Evolutionary conservation across 2,329 filamentous ascomycete genomes (phyloP), one percentile per base, ranked within the genome.

Genomic region (Conoideocrella luteorostrata): DNA sequence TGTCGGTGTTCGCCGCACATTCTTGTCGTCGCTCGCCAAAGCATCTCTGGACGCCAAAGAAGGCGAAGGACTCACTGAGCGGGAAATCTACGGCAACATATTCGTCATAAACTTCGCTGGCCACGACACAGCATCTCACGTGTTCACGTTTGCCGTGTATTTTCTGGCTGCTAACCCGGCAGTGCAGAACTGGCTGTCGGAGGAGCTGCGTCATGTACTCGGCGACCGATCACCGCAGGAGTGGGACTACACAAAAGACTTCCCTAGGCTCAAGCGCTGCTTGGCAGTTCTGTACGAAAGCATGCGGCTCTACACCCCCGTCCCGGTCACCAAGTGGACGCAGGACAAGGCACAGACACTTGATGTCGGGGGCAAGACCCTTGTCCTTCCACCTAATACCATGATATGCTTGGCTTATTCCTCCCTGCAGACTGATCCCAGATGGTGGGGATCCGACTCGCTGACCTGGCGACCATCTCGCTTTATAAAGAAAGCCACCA

Each of bases 41-140:
- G 36, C 36, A n/a, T 39, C 36, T 1, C 26, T 17, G 4, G 22
- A 41, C 5, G 39, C 32, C 11, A 23, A 13, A 22, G 20, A 28
- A 17, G 43, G 36, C 11, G 33, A 47, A 22, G 47, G 58, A 9
- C 56, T 66, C 28, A 68, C 55, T 1, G 63, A 68, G 39, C 46
- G 49, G 0, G 72, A 77, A 45, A 67, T 77, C 6, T 69, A 69
- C 32, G 71, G 72, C 12, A 75, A 75, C 37, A 56, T 74, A 36
- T 72, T 71, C 41, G 56, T 68, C 2, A 64, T 74, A 47, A 73
- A 69, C 38, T 60, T 75, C 37, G 72, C 73, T 0, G 73, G 73
- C 1, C 70, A 75, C 44, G 72, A 77, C 46, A 74, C 72, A 0
- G 71, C 71, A 0, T 68, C 72, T 1, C 66, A 70, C 22, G 66